A percentile compares a stretch with the other conserved stretches of the same genome.
Conservation (phyloP, 2,329 filamentous ascomycete species). For the Colletotrichum karsti region DNA sequence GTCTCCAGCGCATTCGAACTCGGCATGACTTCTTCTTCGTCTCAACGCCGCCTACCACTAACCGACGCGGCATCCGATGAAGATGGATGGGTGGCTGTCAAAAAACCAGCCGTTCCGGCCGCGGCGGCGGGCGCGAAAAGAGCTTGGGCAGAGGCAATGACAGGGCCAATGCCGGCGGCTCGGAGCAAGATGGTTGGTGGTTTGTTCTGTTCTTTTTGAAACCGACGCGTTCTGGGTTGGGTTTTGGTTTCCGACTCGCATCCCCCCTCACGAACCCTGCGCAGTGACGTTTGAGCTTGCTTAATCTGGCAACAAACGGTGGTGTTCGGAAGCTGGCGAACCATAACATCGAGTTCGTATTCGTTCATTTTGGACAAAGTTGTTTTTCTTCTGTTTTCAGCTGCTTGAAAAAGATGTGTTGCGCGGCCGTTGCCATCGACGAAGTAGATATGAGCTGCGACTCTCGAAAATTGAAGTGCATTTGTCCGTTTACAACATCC, state of each 20-base stretch:
- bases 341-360: slow-evolving; percentile 18
- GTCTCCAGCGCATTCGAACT: background rate
- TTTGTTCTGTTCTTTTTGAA: background rate
- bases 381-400: background rate
- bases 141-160: background rate
- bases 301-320: background rate
- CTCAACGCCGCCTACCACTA: background rate
- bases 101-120: background rate
- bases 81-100: slow-evolving; percentile 2
- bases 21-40: background rate
- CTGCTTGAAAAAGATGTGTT: background rate
- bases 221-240: background rate
- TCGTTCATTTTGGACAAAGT: background rate
- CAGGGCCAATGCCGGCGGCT: background rate
- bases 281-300: slow-evolving; percentile 3
- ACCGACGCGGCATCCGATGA: background rate
- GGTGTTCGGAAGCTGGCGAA: background rate
- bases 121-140: background rate
- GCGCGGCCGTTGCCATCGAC: background rate
- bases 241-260: slow-evolving; percentile 4
- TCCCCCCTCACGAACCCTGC: background rate
- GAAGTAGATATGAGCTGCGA: background rate
- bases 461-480: background rate
- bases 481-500: background rate
- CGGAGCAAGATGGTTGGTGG: background rate